A percentile compares a stretch with the other conserved stretches of the same genome.
Conservation (phyloP, 2,329 filamentous ascomycete genomes). For the Monilinia polystroma region DNA sequence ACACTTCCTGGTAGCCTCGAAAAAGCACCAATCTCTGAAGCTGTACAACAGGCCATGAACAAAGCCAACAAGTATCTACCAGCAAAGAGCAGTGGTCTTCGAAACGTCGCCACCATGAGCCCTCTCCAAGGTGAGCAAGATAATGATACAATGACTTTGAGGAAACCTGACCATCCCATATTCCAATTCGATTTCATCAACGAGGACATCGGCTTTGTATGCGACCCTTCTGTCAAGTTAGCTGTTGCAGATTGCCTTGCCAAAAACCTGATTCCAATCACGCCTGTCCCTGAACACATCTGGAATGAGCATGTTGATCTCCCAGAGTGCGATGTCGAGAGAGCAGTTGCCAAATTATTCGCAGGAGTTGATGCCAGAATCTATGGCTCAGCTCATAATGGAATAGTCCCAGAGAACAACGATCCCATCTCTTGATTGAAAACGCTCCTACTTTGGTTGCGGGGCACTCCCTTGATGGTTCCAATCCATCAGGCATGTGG, state of each 20-base stretch:
- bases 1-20: conserved; percentile 20
- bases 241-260: not conserved
- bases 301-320: conserved; percentile 3
- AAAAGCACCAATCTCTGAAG: conserved; percentile 10
- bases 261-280: conserved; percentile 8
- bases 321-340: not conserved
- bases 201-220: not conserved
- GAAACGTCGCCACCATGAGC: conserved; percentile 25
- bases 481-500: conserved; percentile 20
- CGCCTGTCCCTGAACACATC: conserved; percentile 14
- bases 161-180: not conserved
- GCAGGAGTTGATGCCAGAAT: conserved; percentile 1
- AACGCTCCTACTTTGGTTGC: conserved; percentile 23
- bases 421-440: not conserved
- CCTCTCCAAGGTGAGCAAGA: conserved; percentile 23
- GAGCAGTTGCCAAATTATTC: conserved; percentile 1
- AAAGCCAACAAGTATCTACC: conserved; percentile 24
- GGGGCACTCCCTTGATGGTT: conserved; percentile 20
- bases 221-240: not conserved
- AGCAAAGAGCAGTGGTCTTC: conserved; percentile 23
- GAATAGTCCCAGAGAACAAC: not conserved
- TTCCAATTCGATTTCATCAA: not conserved
- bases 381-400: conserved; percentile 2
- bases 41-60: conserved; percentile 15
- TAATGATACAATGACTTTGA: not conserved